Percentiles rank a stretch among this genome's conserved stretches.
phyloP scores from a whole-genome alignment of 345 rosid species.

The Turritis glabra region DNA sequence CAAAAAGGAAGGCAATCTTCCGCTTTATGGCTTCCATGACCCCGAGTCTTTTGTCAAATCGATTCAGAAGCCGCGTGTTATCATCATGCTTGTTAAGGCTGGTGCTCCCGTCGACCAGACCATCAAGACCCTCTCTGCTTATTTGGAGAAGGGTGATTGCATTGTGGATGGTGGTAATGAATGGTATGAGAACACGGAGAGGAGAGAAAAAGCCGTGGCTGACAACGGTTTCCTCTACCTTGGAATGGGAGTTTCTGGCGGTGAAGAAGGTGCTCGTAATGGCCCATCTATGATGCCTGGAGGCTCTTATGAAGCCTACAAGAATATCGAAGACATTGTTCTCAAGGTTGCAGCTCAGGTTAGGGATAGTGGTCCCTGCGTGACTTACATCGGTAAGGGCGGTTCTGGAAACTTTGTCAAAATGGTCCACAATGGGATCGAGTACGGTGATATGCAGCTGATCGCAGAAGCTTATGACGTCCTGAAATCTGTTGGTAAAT shows the following conservation, averaged over 20 bases:
- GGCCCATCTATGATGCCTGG: slow-evolving; percentile 99
- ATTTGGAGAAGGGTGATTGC: slow-evolving; percentile 92
- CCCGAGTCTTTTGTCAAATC: slow-evolving; percentile 80
- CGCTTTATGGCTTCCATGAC: slow-evolving; percentile 80
- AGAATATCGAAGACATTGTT: slow-evolving; percentile 84
- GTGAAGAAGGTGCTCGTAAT: slow-evolving; percentile 94
- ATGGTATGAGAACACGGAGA: slow-evolving; percentile 98
- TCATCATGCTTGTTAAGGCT: slow-evolving; percentile 96
- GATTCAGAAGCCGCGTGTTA: slow-evolving; percentile 83
- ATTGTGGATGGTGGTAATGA: slow-evolving; percentile 97
- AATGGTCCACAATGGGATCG: slow-evolving; percentile 96
- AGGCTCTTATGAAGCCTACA: slow-evolving; percentile 84
- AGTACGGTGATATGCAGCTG: slow-evolving; percentile 97
- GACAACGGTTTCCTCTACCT: slow-evolving; percentile 80
- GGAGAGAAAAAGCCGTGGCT: slow-evolving; percentile 71
- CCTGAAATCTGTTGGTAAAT: slow-evolving; percentile 78
- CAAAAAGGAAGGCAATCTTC: slow-evolving; percentile 78
- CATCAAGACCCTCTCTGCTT: slow-evolving; percentile 78
- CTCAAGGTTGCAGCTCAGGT: slow-evolving; percentile 96
- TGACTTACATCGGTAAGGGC: slow-evolving; percentile 84
- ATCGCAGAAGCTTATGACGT: slow-evolving; percentile 95
- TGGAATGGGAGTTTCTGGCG: slow-evolving; percentile 98
- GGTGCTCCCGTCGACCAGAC: slow-evolving; percentile 94
- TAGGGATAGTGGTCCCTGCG: slow-evolving; percentile 90
- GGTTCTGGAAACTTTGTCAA: slow-evolving; percentile 97